phyloP scores from a whole-genome alignment of 805 yeast species.

The Trichomonascus vanleenenianus region DNA sequence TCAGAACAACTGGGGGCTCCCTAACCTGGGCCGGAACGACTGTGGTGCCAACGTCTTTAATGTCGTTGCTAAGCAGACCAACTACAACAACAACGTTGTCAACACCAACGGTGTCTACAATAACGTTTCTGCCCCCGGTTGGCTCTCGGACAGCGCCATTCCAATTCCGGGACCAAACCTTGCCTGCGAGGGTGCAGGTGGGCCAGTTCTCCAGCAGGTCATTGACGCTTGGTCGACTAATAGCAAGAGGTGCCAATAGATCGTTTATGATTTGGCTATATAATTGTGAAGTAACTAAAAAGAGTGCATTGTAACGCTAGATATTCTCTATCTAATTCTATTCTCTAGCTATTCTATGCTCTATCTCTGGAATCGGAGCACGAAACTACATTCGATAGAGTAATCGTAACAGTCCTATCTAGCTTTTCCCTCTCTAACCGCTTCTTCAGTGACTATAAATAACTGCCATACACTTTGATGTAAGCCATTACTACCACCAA shows the following conservation, averaged over 20 bases:
- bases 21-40: conserved; percentile 44
- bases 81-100: conserved; percentile 11
- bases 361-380: too few relatives aligned
- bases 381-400: too few relatives aligned
- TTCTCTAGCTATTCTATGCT: too few relatives aligned
- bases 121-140: conserved; percentile 12
- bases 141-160: conserved; percentile 1
- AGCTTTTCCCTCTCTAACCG: not conserved
- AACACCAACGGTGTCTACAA: conserved; percentile 9
- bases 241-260: too few relatives aligned
- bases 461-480: too few relatives aligned
- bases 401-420: not conserved
- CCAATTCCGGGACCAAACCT: conserved; percentile 10
- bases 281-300: too few relatives aligned
- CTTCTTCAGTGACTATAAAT: too few relatives aligned
- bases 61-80: conserved; percentile 33
- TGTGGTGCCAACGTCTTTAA: conserved; percentile 42
- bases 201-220: conserved; percentile 1
- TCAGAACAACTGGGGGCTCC: conserved; percentile 44
- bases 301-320: too few relatives aligned
- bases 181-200: conserved; percentile 13
- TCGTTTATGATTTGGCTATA: too few relatives aligned
- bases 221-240: conserved; percentile 1
- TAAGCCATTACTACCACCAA: too few relatives aligned
- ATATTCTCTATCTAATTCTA: not conserved